Evolutionary conservation across 306 rosid genomes (phyloP).

Genomic region (Morella rubra): DNA sequence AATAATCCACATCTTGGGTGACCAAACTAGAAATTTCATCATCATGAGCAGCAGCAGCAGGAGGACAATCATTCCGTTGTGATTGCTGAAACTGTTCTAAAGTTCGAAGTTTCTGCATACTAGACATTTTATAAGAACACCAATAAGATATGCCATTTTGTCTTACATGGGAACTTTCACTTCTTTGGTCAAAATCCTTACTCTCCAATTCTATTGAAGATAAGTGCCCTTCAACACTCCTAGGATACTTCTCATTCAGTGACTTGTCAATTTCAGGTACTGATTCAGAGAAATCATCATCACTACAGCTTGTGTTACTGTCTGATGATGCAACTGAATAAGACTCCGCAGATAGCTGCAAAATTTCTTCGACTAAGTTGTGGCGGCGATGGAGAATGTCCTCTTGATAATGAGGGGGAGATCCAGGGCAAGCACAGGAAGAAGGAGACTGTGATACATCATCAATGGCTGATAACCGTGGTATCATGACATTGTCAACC

Average conservation of each 20-base stretch:
- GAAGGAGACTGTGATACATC: conserved; percentile 60
- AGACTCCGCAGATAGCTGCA: conserved; percentile 87
- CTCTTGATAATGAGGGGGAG: conserved; percentile 92
- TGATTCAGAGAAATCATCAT: conserved; percentile 51
- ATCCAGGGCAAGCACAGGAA: conserved; percentile 60
- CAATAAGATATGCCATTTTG: conserved; percentile 50
- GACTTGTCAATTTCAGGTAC: conserved; percentile 41
- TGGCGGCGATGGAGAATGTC: conserved; percentile 95
- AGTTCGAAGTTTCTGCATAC: conserved; percentile 14
- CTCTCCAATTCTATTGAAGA: conserved; percentile 35
- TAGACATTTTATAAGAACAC: conserved; percentile 35
- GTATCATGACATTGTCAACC: conserved; percentile 40
- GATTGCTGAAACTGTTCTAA: conserved; percentile 10
- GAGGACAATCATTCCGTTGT: conserved; percentile 33
- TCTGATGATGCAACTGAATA: conserved; percentile 89
- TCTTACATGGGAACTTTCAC: conserved; percentile 32
- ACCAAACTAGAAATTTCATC: conserved; percentile 26
- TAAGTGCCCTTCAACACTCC: conserved; percentile 36
- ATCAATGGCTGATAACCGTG: conserved; percentile 55
- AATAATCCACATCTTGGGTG: conserved; percentile 40
- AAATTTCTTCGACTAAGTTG: conserved; percentile 82
- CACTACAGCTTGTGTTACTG: conserved; percentile 85
- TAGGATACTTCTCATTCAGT: conserved; percentile 29
- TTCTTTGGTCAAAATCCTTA: conserved; percentile 35
- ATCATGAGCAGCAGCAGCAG: conserved; percentile 34